Evolutionary conservation across 148 eudicot species (phyloP).

Genomic region (Vaccinium corymbosum): DNA sequence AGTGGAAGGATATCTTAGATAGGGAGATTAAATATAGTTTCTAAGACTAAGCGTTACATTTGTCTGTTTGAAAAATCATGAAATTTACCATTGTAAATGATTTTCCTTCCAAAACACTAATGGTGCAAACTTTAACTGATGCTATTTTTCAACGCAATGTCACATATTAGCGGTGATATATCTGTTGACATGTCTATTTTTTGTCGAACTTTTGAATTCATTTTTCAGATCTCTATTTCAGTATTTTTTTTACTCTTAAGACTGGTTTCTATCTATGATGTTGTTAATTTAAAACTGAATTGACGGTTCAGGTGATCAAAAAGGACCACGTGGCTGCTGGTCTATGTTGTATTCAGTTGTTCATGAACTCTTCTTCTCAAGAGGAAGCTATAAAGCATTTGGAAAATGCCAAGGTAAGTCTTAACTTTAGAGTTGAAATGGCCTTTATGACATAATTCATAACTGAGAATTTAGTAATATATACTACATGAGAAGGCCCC

Average conservation of each 20-base stretch:
- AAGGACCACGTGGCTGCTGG: slow-evolving; percentile 98
- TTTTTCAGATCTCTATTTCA: background rate
- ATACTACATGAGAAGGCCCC: background rate
- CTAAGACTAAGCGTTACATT: background rate
- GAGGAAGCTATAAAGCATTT: slow-evolving; percentile 89
- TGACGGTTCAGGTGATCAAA: slow-evolving; percentile 69
- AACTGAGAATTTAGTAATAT: background rate
- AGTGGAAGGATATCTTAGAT: background rate
- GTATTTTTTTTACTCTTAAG: background rate
- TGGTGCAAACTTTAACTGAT: background rate
- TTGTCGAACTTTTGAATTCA: background rate
- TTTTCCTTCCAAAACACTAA: background rate
- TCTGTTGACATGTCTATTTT: background rate
- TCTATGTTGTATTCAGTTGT: slow-evolving; percentile 93
- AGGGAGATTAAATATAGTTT: background rate
- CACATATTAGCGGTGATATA: background rate
- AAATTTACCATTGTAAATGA: background rate
- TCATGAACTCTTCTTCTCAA: slow-evolving; percentile 80
- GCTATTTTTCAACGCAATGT: background rate
- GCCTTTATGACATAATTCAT: background rate
- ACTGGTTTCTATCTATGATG: background rate
- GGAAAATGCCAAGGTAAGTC: slow-evolving; percentile 80
- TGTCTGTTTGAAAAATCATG: background rate
- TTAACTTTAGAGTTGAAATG: background rate
- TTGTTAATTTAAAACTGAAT: slow-evolving; percentile 16